These are phyloP conservation scores for Globisporangium uncinulatum DNA, from an alignment of 352 stramenopile genomes.

Conservation along the genomic window DNA sequence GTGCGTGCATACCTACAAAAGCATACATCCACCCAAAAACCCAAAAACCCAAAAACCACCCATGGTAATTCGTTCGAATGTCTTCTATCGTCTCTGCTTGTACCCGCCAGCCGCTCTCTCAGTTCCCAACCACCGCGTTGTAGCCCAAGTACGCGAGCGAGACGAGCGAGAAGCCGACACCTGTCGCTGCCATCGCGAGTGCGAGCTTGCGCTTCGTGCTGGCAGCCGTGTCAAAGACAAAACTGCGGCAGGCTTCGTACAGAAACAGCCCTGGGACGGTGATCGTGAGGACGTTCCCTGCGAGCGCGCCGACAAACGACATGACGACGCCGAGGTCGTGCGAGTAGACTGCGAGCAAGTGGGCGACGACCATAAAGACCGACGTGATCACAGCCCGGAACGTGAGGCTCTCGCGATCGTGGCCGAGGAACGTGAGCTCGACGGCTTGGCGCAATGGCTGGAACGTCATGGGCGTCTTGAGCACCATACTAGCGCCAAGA, in stretches of 20 bases:
- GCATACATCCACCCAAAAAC: neutral
- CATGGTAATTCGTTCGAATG: too few species aligned
- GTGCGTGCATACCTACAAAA: neutral
- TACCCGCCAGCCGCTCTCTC: neutral
- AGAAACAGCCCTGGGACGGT: constrained; percentile 70
- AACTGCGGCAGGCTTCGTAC: constrained; percentile 59
- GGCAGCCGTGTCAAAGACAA: constrained; percentile 33
- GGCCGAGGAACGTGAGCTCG: constrained; percentile 65
- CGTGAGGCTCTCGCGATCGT: constrained; percentile 59
- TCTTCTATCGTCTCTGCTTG: neutral
- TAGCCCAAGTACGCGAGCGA: constrained; percentile 70
- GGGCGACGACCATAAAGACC: constrained; percentile 59
- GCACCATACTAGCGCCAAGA: constrained; percentile 66
- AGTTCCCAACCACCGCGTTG: constrained; percentile 33
- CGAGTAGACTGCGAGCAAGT: constrained; percentile 57
- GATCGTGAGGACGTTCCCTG: constrained; percentile 66
- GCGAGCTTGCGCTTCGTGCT: constrained; percentile 48
- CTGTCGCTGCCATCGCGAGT: constrained; percentile 40
- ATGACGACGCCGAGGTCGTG: constrained; percentile 67
- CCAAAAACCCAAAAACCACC: too few species aligned
- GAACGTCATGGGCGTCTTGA: constrained; percentile 85
- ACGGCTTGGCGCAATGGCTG: constrained; percentile 74
- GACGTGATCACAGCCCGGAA: constrained; percentile 67
- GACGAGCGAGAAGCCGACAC: constrained; percentile 45
- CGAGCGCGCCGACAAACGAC: constrained; percentile 67